Base-by-base conservation (phyloP, 2,329 filamentous ascomycete genomes). In the Acephala macrosclerotiorum region DNA sequence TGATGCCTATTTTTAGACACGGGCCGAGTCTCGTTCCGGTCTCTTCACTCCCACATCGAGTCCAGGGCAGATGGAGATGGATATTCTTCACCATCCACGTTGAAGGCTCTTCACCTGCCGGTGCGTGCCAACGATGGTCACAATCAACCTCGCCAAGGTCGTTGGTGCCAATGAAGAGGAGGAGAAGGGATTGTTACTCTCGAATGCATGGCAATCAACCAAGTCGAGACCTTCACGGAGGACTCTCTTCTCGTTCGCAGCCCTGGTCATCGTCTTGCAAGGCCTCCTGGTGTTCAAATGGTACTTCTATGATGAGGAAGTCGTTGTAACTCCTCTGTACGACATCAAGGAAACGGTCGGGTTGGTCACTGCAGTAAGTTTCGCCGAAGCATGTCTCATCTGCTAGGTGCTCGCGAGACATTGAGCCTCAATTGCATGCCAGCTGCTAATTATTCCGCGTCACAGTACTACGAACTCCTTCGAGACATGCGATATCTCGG, bases 401-500 rank as follows among this genome's bases (percentile, higher is more conserved):
- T 33, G 22, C 26, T 25, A 53, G 16, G 40, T 42, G 40, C 40
- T 42, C 40, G 40, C 40, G 4, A 49, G 45, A 49, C 11, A 49
- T 49, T 12, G n/a, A 33, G 40, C 40, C 14, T 42, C 40, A 12
- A 42, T 42, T 42, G 2, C 11, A 42, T n/a, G 40, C 40, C 14
- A 42, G 40, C 40, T 40, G 36, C 36, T 42, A 42, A 42, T 18
- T 18, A 16, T 22, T 47, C 47, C 25, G n/a, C 25, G 14, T 38
- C n/a, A 18, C 29, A 61, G 57, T 65, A 56, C 35, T 65, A 65
- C 25, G 35, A 61, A 25, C 33, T 65, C 2, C 53, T 65, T 8
- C 53, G 20, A 58, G 58, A 61, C 35, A 51, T 58, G 58, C 51
- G 55, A 47, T 61, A 65, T 25, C 40, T 61, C 18, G 63, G 58